Conservation (phyloP, 805 yeast genomes). For the Novakomyces olei region DNA sequence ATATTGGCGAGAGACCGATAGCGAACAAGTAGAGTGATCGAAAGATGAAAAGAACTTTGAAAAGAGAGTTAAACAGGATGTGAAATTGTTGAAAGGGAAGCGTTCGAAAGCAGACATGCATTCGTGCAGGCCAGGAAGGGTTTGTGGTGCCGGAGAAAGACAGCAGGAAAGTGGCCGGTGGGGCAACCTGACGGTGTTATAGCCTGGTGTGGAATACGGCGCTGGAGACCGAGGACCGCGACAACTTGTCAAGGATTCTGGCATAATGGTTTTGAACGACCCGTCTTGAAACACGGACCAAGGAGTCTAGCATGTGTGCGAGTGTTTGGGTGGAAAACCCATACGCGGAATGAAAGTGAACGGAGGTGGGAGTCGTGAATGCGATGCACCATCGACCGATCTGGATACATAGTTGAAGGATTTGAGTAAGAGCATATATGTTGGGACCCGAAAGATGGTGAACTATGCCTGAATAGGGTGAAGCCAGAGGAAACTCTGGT, state of each 20-base stretch:
- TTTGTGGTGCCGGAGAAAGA: conserved; percentile 18
- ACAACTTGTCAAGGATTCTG: conserved; percentile 17
- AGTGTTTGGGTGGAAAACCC: conserved; percentile 23
- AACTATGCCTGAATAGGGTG: conserved; percentile 25
- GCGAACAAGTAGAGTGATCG: conserved; percentile 27
- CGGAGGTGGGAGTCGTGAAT: conserved; percentile 17
- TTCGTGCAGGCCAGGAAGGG: conserved; percentile 18
- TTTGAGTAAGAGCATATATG: conserved; percentile 24
- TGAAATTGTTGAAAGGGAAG: conserved; percentile 26
- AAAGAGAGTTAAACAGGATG: conserved; percentile 25
- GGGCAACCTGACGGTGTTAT: conserved; percentile 12
- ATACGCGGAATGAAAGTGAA: conserved; percentile 22
- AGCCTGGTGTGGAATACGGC: conserved; percentile 5
- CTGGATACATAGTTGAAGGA: conserved; percentile 20
- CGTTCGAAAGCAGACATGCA: conserved; percentile 21
- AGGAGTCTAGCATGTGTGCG: conserved; percentile 23
- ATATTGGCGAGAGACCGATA: conserved; percentile 27
- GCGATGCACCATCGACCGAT: conserved; percentile 20
- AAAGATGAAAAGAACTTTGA: conserved; percentile 25
- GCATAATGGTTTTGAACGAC: conserved; percentile 17
- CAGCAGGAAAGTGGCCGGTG: conserved; percentile 17
- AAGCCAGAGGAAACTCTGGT: conserved; percentile 26
- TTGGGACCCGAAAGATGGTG: conserved; percentile 27
- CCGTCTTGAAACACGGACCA: conserved; percentile 24
- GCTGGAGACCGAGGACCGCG: conserved; percentile 17